Evolutionary conservation across 192 early-diverging fungal genomes (phyloP).

Genomic region (Fimicolochytrium jonesii): DNA sequence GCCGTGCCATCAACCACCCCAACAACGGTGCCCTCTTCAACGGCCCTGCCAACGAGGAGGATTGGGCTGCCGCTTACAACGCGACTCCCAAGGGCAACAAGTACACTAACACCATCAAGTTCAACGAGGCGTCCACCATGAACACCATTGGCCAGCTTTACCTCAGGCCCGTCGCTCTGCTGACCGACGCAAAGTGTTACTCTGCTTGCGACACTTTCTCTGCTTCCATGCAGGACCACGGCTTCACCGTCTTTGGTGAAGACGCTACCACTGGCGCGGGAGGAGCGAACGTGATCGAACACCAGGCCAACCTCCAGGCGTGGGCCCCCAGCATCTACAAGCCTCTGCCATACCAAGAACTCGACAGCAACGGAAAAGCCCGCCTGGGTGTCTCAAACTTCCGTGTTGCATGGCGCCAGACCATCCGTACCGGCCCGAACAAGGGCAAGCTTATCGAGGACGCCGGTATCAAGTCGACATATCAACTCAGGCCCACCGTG

Average conservation of each 20-base stretch:
- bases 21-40: background rate
- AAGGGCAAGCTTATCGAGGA: constrained; percentile 21
- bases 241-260: constrained; percentile 25
- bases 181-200: constrained; percentile 22
- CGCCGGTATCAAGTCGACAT: constrained; percentile 12
- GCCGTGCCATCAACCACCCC: constrained; percentile 1
- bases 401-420: constrained; percentile 24
- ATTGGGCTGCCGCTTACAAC: background rate
- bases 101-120: constrained; percentile 9
- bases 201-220: constrained; percentile 25
- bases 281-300: constrained; percentile 23
- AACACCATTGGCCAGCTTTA: constrained; percentile 21
- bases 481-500: background rate
- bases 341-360: background rate
- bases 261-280: constrained; percentile 28
- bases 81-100: constrained; percentile 3
- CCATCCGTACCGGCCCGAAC: constrained; percentile 5
- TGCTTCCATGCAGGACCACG: constrained; percentile 30
- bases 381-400: background rate
- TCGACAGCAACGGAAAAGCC: too few species aligned
- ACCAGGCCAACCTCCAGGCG: background rate
- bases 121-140: background rate
- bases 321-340: background rate
- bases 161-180: constrained; percentile 28
- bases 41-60: too few species aligned